phyloP scores from a whole-genome alignment of 179 eudicot species.

The Silene noctiflora region DNA sequence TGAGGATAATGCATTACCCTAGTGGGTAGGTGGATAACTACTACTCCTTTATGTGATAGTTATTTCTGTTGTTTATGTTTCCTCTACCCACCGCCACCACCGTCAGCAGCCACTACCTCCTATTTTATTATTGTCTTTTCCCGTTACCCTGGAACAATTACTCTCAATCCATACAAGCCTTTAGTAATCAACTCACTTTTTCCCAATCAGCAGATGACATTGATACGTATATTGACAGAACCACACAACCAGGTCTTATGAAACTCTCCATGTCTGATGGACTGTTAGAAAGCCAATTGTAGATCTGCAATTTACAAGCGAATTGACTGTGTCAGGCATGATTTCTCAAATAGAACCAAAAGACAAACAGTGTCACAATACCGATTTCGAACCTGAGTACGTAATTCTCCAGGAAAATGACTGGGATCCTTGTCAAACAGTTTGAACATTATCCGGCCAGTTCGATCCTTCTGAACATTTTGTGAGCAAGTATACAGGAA shows the following conservation, averaged over 20 bases:
- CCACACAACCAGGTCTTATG: conserved; percentile 85
- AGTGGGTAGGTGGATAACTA: too few relatives aligned
- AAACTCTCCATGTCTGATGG: conserved; percentile 87
- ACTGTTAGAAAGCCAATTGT: conserved; percentile 75
- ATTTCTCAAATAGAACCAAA: conserved; percentile 1
- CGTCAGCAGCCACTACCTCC: too few relatives aligned
- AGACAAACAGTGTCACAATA: too few relatives aligned
- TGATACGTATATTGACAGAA: conserved; percentile 70
- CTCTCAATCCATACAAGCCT: conserved; percentile 10
- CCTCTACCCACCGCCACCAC: too few relatives aligned
- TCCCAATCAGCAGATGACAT: conserved; percentile 60
- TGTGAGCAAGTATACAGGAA: neutral
- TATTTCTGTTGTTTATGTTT: too few relatives aligned
- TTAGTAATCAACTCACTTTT: conserved; percentile 43
- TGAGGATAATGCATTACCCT: too few relatives aligned
- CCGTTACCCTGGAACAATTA: neutral
- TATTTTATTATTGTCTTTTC: too few relatives aligned
- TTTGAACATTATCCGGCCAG: conserved; percentile 80
- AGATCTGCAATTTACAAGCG: conserved; percentile 50
- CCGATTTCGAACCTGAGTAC: conserved; percentile 49
- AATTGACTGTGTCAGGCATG: conserved; percentile 5
- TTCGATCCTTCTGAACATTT: conserved; percentile 46
- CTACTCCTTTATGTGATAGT: too few relatives aligned
- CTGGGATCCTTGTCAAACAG: conserved; percentile 86
- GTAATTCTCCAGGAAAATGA: conserved; percentile 60